Conservation (phyloP, 805 yeast species). For the Kregervanrija delftensis region DNA sequence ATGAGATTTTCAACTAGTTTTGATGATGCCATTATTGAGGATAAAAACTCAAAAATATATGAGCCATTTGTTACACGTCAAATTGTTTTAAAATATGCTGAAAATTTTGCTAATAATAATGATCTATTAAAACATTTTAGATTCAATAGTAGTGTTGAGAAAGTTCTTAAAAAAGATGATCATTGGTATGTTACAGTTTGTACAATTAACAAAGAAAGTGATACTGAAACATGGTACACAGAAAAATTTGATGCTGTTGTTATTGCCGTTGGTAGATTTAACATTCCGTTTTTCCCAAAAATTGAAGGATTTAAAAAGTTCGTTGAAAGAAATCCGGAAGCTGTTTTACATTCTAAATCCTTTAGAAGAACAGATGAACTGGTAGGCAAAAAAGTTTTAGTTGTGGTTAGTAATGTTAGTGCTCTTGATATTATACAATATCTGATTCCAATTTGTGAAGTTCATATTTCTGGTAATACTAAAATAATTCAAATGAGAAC, state of each 20-base stretch:
- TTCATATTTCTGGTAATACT: neutral
- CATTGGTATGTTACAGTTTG: conserved; percentile 30
- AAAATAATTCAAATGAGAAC: neutral
- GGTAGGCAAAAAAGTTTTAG: conserved; percentile 20
- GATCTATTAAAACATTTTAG: conserved; percentile 26
- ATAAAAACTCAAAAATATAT: conserved; percentile 9
- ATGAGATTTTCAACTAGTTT: conserved; percentile 33
- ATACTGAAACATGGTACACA: conserved; percentile 31
- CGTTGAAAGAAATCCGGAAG: conserved; percentile 23
- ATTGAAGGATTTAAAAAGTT: conserved; percentile 26
- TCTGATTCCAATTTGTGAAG: conserved; percentile 18
- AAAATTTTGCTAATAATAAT: conserved; percentile 20
- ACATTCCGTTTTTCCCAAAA: conserved; percentile 32
- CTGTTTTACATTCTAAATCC: conserved; percentile 15
- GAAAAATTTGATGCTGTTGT: conserved; percentile 37
- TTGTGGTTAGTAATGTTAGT: conserved; percentile 41
- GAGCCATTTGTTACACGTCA: conserved; percentile 16
- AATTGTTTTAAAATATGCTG: conserved; percentile 12
- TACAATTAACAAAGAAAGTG: conserved; percentile 4
- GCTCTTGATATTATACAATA: conserved; percentile 55
- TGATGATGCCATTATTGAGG: conserved; percentile 8
- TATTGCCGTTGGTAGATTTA: conserved; percentile 33
- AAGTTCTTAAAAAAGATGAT: conserved; percentile 14
- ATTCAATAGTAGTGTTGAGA: conserved; percentile 30
- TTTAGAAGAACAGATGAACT: conserved; percentile 21